phyloP scores from a whole-genome alignment of 352 stramenopile species.

The Globisporangium recalcitrans region DNA sequence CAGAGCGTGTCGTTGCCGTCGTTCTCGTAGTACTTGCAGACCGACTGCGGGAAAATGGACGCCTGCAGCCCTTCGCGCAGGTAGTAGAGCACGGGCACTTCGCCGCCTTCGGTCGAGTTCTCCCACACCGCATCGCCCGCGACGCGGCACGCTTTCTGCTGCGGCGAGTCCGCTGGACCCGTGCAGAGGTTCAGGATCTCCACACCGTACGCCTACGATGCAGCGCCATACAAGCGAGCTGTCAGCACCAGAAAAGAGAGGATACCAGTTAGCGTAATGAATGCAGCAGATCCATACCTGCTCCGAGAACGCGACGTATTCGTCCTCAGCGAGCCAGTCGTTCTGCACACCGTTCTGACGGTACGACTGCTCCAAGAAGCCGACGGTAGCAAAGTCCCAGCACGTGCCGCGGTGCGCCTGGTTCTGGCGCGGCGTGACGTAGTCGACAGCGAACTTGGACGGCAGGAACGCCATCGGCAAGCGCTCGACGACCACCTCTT shows the following conservation, averaged over 20 bases:
- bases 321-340: constrained; percentile 60
- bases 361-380: constrained; percentile 77
- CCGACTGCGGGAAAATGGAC: constrained; percentile 58
- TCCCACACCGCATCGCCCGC: constrained; percentile 71
- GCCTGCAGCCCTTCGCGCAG: constrained; percentile 68
- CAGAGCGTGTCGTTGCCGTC: constrained; percentile 61
- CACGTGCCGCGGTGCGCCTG: constrained; percentile 73
- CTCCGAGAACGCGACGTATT: constrained; percentile 78
- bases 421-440: constrained; percentile 69
- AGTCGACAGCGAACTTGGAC: constrained; percentile 77
- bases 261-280: too few relatives aligned
- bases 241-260: background rate
- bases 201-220: constrained; percentile 51
- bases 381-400: constrained; percentile 81
- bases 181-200: constrained; percentile 71
- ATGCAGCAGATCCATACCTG: constrained; percentile 33
- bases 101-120: constrained; percentile 74
- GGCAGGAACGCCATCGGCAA: constrained; percentile 65
- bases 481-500: constrained; percentile 18
- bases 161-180: constrained; percentile 46
- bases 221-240: too few relatives aligned
- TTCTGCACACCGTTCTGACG: constrained; percentile 55
- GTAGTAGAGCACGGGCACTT: constrained; percentile 74
- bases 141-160: constrained; percentile 67
- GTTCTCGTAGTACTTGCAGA: constrained; percentile 69